Conservation (phyloP, 148 eudicot species). For the Fagopyrum tataricum region DNA sequence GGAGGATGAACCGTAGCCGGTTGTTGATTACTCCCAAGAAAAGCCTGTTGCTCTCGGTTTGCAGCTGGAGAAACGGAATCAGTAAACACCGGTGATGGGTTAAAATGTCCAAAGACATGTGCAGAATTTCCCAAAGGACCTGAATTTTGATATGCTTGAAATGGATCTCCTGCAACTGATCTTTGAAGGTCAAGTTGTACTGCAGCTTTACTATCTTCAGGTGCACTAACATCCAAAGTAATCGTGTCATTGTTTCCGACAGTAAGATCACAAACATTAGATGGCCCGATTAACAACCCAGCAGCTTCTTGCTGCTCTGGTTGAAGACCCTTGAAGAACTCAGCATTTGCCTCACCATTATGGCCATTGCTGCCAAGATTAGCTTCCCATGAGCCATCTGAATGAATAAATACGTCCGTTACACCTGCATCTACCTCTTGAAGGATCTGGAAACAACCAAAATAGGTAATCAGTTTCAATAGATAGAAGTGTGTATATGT, state of each 20-base stretch:
- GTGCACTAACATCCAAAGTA: conserved; percentile 17
- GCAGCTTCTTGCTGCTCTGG: conserved; percentile 22
- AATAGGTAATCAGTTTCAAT: background rate
- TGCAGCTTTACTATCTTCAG: conserved; percentile 43
- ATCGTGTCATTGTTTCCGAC: conserved; percentile 40
- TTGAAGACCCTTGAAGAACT: conserved; percentile 16
- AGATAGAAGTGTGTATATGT: background rate
- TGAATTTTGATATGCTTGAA: conserved; percentile 27
- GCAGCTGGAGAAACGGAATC: conserved; percentile 47
- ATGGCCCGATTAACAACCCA: conserved; percentile 17
- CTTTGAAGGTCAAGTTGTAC: conserved; percentile 21
- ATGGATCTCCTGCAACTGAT: conserved; percentile 20
- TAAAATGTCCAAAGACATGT: conserved; percentile 15
- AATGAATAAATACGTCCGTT: conserved; percentile 48
- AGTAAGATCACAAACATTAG: conserved; percentile 62
- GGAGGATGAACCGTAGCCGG: conserved; percentile 19
- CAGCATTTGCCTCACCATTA: conserved; percentile 28
- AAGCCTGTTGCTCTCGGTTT: conserved; percentile 28
- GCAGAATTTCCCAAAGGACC: conserved; percentile 23
- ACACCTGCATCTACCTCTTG: conserved; percentile 54
- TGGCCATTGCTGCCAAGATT: conserved; percentile 28
- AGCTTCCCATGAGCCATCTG: conserved; percentile 76
- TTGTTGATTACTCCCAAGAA: conserved; percentile 24
- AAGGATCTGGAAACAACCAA: conserved; percentile 41
- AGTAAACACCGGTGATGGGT: conserved; percentile 37